phyloP scores from a whole-genome alignment of 164 flowering plant species.

The Dillenia turbinata region DNA sequence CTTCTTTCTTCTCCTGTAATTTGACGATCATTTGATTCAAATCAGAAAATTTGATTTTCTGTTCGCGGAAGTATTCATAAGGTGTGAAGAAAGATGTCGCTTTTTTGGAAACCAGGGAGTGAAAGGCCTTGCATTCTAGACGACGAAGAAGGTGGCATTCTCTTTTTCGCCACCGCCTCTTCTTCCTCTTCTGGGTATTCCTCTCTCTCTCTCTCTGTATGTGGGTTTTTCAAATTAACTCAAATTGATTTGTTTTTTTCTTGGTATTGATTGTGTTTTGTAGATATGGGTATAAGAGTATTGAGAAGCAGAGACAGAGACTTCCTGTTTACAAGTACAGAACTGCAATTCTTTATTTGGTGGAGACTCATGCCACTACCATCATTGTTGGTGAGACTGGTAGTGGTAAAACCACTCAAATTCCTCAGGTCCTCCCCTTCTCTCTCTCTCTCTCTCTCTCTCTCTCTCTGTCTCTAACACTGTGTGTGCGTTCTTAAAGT shows the following conservation, averaged over 20 bases:
- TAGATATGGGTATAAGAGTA: constrained; percentile 53
- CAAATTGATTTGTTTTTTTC: background rate
- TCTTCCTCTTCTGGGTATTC: constrained; percentile 47
- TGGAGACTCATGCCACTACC: constrained; percentile 83
- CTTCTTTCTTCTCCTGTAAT: too few relatives aligned
- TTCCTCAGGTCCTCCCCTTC: constrained; percentile 65
- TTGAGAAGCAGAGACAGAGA: constrained; percentile 86
- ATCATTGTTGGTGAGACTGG: constrained; percentile 95
- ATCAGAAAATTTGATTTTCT: too few relatives aligned
- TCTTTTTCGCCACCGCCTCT: constrained; percentile 45
- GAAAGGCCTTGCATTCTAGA: constrained; percentile 83
- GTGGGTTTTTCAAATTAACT: background rate
- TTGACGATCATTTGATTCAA: too few relatives aligned
- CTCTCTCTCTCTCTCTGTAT: background rate
- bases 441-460: too few relatives aligned
- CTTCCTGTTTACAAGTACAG: constrained; percentile 82
- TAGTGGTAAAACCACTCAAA: constrained; percentile 96
- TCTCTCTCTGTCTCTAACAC: too few relatives aligned
- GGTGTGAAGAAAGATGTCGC: constrained; percentile 31
- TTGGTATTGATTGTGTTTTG: background rate
- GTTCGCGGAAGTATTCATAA: too few relatives aligned
- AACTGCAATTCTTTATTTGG: constrained; percentile 71
- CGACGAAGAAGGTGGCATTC: constrained; percentile 91
- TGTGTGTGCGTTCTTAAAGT: too few relatives aligned
- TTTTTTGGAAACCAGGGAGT: constrained; percentile 91